phyloP scores from a whole-genome alignment of 768 basidiomycete genomes.

The Aureoboletus auriporus region DNA sequence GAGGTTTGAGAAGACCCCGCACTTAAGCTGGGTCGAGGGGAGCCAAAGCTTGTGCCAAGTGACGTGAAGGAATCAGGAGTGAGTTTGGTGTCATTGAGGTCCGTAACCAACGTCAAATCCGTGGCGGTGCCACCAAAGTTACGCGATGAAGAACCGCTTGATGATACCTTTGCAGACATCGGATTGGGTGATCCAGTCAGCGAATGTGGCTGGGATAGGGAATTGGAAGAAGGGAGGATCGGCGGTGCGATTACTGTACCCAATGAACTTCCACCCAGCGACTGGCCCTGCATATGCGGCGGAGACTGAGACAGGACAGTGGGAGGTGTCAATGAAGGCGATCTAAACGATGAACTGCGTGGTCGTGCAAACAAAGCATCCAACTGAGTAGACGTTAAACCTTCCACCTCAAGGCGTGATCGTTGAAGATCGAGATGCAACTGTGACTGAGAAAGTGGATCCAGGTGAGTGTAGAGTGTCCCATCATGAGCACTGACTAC shows the following conservation, averaged over 20 bases:
- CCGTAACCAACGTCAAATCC: slow-evolving; percentile 24
- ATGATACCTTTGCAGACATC: slow-evolving; percentile 19
- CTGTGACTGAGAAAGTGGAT: slow-evolving; percentile 21
- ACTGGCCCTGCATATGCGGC: slow-evolving; percentile 16
- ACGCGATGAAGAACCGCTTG: slow-evolving; percentile 20
- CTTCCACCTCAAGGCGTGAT: slow-evolving; percentile 24
- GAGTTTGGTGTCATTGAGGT: slow-evolving; percentile 20
- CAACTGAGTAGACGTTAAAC: slow-evolving; percentile 23
- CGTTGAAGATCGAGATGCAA: slow-evolving; percentile 24
- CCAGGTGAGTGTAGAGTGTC: slow-evolving; percentile 18
- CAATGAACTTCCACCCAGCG: slow-evolving; percentile 14
- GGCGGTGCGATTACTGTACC: slow-evolving; percentile 17
- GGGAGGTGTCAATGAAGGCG: slow-evolving; percentile 18
- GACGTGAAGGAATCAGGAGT: slow-evolving; percentile 27
- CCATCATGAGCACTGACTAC: slow-evolving; percentile 23
- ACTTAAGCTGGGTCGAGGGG: slow-evolving; percentile 24
- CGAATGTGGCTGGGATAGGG: slow-evolving; percentile 27
- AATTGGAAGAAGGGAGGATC: slow-evolving; percentile 17
- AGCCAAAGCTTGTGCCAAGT: slow-evolving; percentile 23
- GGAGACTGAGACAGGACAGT: slow-evolving; percentile 17
- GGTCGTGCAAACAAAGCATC: slow-evolving; percentile 25
- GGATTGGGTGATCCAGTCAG: slow-evolving; percentile 26
- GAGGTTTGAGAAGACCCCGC: slow-evolving; percentile 27
- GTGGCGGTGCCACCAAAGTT: slow-evolving; percentile 10
- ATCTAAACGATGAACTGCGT: slow-evolving; percentile 23